Evolutionary conservation across 129 eudicot genomes (phyloP).

Genomic region (Arctium lappa): DNA sequence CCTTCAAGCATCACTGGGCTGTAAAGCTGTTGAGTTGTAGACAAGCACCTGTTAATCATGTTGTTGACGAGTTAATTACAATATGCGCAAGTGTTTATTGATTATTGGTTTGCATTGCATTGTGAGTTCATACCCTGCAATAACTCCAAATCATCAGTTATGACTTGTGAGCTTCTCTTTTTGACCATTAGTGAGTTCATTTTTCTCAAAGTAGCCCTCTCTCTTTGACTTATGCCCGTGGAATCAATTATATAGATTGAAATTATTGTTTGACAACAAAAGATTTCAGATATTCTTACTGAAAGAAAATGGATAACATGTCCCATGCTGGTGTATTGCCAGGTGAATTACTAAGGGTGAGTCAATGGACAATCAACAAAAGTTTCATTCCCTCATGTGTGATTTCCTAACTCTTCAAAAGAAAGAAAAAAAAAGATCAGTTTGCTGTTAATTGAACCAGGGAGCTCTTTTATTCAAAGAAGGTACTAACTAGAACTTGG

Average conservation of each 20-base stretch:
- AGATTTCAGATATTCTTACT: not conserved
- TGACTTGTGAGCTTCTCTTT: not conserved
- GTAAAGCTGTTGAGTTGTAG: conserved; percentile 7
- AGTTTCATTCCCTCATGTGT: not conserved
- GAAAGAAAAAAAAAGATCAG: not conserved
- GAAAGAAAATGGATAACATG: not conserved
- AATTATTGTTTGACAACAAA: conserved; percentile 8
- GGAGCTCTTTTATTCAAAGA: not conserved
- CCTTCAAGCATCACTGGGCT: not conserved
- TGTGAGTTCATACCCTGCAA: not conserved
- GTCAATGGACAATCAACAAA: not conserved
- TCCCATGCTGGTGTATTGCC: not conserved
- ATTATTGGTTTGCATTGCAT: not conserved
- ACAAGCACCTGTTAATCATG: not conserved
- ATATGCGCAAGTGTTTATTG: not conserved
- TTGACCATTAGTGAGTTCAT: conserved; percentile 7
- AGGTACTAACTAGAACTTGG: not conserved
- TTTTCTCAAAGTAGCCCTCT: conserved; percentile 15
- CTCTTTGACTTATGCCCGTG: conserved; percentile 14
- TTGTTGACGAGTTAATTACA: not conserved
- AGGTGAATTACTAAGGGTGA: not conserved
- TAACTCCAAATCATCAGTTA: not conserved
- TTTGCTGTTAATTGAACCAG: not conserved
- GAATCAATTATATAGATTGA: not conserved
- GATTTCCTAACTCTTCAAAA: not conserved